A percentile compares a stretch with the other conserved stretches of the same genome.
Conservation (phyloP, 108 stramenopile species). For the Pseudonitzschia multistriata region DNA sequence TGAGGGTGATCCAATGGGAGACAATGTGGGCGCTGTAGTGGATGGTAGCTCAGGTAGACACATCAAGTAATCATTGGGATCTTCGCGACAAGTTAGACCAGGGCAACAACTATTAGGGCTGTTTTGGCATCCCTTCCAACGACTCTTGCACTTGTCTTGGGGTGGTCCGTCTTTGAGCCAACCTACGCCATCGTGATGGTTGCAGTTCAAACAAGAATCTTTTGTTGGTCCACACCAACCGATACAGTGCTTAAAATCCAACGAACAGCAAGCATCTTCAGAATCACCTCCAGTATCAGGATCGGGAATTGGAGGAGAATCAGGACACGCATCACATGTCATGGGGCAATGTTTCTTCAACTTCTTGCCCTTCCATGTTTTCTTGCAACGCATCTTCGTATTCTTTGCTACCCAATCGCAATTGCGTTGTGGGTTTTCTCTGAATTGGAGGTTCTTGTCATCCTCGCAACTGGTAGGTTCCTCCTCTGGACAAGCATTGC, state of each 20-base stretch:
- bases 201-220: neutral
- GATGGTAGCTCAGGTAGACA: neutral
- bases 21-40: neutral
- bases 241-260: neutral
- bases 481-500: neutral
- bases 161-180: conserved; percentile 1
- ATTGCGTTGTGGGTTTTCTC: neutral
- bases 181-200: neutral
- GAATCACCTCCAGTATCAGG: neutral
- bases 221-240: neutral
- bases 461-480: neutral
- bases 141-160: neutral
- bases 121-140: neutral
- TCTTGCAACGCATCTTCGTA: neutral
- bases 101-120: neutral
- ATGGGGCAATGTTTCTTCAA: neutral
- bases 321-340: neutral
- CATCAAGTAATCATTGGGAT: neutral
- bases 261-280: neutral
- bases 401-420: neutral
- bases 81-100: neutral
- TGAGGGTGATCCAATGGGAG: neutral
- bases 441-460: neutral
- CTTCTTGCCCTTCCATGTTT: neutral
- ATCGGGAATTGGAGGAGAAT: too few relatives aligned